Base-by-base conservation (phyloP, 768 basidiomycete genomes). In the Phaeotremella fagi region DNA sequence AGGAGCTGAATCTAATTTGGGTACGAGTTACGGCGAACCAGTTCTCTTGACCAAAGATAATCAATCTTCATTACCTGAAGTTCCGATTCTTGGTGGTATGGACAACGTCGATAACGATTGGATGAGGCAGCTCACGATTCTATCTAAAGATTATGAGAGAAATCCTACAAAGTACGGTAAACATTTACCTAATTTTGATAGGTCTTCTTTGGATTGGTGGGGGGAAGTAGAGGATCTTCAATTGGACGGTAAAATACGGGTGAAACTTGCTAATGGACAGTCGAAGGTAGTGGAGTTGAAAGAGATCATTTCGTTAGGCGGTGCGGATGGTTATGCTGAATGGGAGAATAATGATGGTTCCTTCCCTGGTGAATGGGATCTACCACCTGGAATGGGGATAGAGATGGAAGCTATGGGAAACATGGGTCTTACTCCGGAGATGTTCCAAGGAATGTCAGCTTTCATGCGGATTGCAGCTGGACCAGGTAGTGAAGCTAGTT, bases 1-100 rank as follows among this genome's bases (percentile, higher is more conserved):
- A 63, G 89, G 88, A 25, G 55, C 57, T 3, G 78, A 79, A 23
- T 78, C 79, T 31, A 84, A 84, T 55, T 70, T 76, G 60, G 92
- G 91, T 23, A 85, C 92, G 23, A 82, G 83, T 38, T 80, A 86
- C 20, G 88, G 90, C 15, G 88, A 92, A 69, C 82, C 83, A 56
- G 88, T 95, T 15, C 84, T 97, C 61, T 78, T 94, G 48, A 77
- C 76, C 4, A 77, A 78, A 59, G 83, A 82, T 14, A 95, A 92
- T 68, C 87, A 88, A 9, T 80, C 80, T 28, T 68, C 79, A 26
- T 71, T 77, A 12, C 88, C 90, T 3, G 78, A 79, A 52, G 85
- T 97, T 27, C 90, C 90, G 7, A 80, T 80, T 45, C 85, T 97
- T 24, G 91, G 91, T 27, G 59, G 56, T 23, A 35, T 43, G 23